phyloP scores from a whole-genome alignment of 768 basidiomycete genomes.

The Clitopilus hobsonii region DNA sequence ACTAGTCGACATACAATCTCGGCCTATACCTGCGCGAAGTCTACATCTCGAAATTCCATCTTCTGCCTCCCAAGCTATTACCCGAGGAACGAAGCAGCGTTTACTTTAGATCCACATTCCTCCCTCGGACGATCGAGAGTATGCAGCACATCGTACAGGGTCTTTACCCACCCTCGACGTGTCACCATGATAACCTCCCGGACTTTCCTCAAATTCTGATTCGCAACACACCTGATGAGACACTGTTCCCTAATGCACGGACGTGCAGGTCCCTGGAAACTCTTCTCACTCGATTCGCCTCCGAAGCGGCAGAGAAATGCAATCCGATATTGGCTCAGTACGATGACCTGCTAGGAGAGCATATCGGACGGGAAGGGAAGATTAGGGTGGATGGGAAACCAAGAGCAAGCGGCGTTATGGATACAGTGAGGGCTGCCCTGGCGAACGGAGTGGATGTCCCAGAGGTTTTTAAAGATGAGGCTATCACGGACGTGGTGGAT shows the following conservation, averaged over 20 bases:
- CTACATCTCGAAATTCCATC: constrained; percentile 58
- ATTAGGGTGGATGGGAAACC: constrained; percentile 75
- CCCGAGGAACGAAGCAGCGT: constrained; percentile 44
- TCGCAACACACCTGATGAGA: constrained; percentile 67
- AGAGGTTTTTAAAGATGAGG: constrained; percentile 63
- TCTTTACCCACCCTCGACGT: constrained; percentile 57
- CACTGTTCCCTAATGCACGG: constrained; percentile 64
- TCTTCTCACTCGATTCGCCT: constrained; percentile 57
- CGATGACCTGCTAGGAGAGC: constrained; percentile 64
- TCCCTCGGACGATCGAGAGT: constrained; percentile 73
- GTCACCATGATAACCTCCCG: constrained; percentile 28
- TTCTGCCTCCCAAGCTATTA: constrained; percentile 38
- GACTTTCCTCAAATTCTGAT: constrained; percentile 42
- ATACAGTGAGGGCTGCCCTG: constrained; percentile 64
- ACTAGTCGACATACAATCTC: constrained; percentile 61
- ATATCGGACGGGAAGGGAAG: constrained; percentile 57
- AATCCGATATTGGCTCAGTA: constrained; percentile 58
- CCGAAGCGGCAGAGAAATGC: constrained; percentile 61
- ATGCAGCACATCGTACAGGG: constrained; percentile 72
- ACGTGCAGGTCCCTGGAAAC: constrained; percentile 63
- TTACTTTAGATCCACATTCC: constrained; percentile 72
- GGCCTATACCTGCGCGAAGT: constrained; percentile 55
- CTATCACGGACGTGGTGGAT: constrained; percentile 65
- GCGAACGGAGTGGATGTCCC: constrained; percentile 74
- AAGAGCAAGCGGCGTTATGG: constrained; percentile 68